Conservation (phyloP, 352 stramenopile genomes). For the Globisporangium mamillatum region DNA sequence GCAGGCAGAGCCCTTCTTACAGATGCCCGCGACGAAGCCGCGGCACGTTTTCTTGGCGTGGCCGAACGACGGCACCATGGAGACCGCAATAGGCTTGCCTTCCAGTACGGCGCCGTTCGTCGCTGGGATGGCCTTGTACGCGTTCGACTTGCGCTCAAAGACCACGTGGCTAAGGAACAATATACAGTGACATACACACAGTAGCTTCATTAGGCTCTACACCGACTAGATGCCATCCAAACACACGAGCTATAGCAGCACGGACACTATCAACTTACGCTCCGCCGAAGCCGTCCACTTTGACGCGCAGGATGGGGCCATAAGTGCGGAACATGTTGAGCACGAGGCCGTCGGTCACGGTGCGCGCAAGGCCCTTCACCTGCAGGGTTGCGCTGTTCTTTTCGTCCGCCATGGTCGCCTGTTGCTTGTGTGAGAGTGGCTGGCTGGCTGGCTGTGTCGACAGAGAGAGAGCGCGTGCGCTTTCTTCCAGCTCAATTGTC, state of each 20-base stretch:
- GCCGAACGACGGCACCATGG: slow-evolving; percentile 36
- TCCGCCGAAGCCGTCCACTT: slow-evolving; percentile 40
- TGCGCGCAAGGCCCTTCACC: slow-evolving; percentile 44
- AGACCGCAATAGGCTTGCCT: slow-evolving; percentile 48
- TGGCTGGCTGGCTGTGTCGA: neutral
- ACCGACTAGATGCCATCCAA: neutral
- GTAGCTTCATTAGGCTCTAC: neutral
- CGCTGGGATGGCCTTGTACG: slow-evolving; percentile 34
- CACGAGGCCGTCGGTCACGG: slow-evolving; percentile 37
- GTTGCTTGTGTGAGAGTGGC: neutral
- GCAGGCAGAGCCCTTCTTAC: slow-evolving; percentile 59
- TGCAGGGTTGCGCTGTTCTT: slow-evolving; percentile 27
- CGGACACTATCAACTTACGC: slow-evolving; percentile 36
- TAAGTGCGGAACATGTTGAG: slow-evolving; percentile 60
- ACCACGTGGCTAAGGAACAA: slow-evolving; percentile 33
- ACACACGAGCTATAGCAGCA: neutral
- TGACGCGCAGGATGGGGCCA: slow-evolving; percentile 52
- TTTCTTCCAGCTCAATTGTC: neutral
- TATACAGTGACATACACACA: neutral
- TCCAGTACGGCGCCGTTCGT: slow-evolving; percentile 54
- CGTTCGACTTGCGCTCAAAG: slow-evolving; percentile 28
- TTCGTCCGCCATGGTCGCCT: slow-evolving; percentile 10
- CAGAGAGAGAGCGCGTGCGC: neutral
- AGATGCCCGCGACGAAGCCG: slow-evolving; percentile 56
- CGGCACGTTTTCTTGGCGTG: slow-evolving; percentile 45